Evolutionary conservation across 331 rosid genomes (phyloP).

Genomic region (Dryas integrifolia): DNA sequence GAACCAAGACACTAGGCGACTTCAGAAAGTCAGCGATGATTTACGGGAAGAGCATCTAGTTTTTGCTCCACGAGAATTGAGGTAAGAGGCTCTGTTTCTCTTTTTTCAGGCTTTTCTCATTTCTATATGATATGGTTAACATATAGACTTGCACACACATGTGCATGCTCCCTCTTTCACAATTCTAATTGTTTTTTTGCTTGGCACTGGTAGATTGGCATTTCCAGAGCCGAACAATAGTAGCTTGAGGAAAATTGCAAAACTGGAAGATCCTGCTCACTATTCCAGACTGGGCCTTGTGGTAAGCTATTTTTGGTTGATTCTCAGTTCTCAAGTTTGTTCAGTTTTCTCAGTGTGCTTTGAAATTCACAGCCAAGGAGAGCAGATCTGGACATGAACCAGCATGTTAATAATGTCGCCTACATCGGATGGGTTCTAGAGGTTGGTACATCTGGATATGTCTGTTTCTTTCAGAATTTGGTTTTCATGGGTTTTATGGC

Average conservation of each 20-base stretch:
- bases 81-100: slow-evolving; percentile 38
- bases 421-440: slow-evolving; percentile 96
- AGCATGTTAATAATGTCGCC: slow-evolving; percentile 85
- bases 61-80: slow-evolving; percentile 70
- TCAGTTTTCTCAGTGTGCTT: slow-evolving; percentile 35
- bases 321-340: slow-evolving; percentile 18
- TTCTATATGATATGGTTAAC: background rate
- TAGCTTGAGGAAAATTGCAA: slow-evolving; percentile 70
- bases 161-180: background rate
- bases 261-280: slow-evolving; percentile 74
- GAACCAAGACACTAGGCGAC: slow-evolving; percentile 86
- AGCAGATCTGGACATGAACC: slow-evolving; percentile 96
- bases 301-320: slow-evolving; percentile 50
- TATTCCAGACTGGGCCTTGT: slow-evolving; percentile 60
- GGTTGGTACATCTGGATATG: slow-evolving; percentile 42
- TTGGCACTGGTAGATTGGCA: slow-evolving; percentile 55
- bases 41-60: slow-evolving; percentile 71
- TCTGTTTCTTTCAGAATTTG: slow-evolving; percentile 6
- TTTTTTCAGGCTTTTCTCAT: slow-evolving; percentile 8
- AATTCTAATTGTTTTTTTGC: slow-evolving; percentile 13
- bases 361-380: slow-evolving; percentile 74
- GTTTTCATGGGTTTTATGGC: background rate
- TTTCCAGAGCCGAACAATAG: slow-evolving; percentile 69
- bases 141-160: background rate
- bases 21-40: slow-evolving; percentile 81